These are phyloP conservation scores for Plantago elongata DNA, from an alignment of 257 asterid genomes.

Conservation along the genomic window DNA sequence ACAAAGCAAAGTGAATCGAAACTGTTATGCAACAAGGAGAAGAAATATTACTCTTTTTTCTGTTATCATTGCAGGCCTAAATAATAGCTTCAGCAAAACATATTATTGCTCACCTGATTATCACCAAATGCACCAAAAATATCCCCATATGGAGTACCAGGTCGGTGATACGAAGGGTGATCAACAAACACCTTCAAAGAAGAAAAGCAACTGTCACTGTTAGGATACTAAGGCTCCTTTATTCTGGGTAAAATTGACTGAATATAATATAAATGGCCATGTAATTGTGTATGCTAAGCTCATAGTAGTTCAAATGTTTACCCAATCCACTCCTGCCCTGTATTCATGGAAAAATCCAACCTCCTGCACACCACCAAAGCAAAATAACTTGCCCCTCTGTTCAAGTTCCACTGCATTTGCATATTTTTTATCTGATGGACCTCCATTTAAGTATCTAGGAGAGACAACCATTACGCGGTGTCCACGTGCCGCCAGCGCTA, in stretches of 20 bases:
- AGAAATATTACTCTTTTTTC: slow-evolving; percentile 22
- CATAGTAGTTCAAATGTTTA: slow-evolving; percentile 25
- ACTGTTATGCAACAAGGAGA: slow-evolving; percentile 47
- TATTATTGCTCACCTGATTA: slow-evolving; percentile 63
- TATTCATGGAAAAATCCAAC: slow-evolving; percentile 83
- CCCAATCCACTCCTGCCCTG: slow-evolving; percentile 98
- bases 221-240: too few relatives aligned
- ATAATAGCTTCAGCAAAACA: slow-evolving; percentile 15
- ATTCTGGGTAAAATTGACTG: neutral
- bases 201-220: slow-evolving; percentile 8
- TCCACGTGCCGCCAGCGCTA: slow-evolving; percentile 78
- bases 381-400: slow-evolving; percentile 39
- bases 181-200: slow-evolving; percentile 73
- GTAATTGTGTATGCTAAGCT: neutral
- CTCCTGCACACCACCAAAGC: slow-evolving; percentile 75
- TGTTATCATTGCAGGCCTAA: slow-evolving; percentile 10
- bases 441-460: slow-evolving; percentile 71
- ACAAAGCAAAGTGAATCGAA: slow-evolving; percentile 91
- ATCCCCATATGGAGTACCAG: slow-evolving; percentile 98
- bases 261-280: neutral
- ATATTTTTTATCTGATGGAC: slow-evolving; percentile 47
- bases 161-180: slow-evolving; percentile 78
- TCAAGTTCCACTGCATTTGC: slow-evolving; percentile 54
- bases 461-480: slow-evolving; percentile 97
- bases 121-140: slow-evolving; percentile 87